Evolutionary conservation across 768 basidiomycete species (phyloP).

Genomic region (Suillus lakei): DNA sequence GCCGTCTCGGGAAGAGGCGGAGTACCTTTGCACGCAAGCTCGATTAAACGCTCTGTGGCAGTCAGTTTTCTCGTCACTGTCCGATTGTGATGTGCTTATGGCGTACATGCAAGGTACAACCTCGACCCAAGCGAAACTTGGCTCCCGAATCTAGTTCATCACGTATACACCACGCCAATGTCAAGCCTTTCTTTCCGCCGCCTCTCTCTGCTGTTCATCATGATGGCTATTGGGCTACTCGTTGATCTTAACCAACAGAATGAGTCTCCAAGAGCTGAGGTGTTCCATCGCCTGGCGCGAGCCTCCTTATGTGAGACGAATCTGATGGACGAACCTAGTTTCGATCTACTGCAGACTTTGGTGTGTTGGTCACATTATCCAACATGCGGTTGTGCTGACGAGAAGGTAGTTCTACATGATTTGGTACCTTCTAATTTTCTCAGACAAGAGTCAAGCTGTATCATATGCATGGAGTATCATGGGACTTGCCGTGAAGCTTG

Average conservation of each 20-base stretch:
- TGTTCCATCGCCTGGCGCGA: slow-evolving; percentile 68
- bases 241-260: slow-evolving; percentile 64
- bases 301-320: slow-evolving; percentile 75
- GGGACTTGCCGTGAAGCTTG: slow-evolving; percentile 75
- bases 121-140: slow-evolving; percentile 73
- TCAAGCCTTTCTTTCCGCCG: slow-evolving; percentile 67
- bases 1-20: slow-evolving; percentile 62
- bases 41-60: slow-evolving; percentile 75
- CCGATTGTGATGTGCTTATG: slow-evolving; percentile 1
- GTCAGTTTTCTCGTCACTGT: slow-evolving; percentile 44
- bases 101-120: slow-evolving; percentile 53
- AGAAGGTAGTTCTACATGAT: slow-evolving; percentile 68
- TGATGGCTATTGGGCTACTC: slow-evolving; percentile 72
- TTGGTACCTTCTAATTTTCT: slow-evolving; percentile 76
- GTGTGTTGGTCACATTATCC: slow-evolving; percentile 39
- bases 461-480: slow-evolving; percentile 79
- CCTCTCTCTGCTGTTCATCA: slow-evolving; percentile 69
- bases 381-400: slow-evolving; percentile 35
- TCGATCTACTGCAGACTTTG: slow-evolving; percentile 71
- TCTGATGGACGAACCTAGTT: slow-evolving; percentile 75
- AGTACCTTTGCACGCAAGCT: slow-evolving; percentile 64
- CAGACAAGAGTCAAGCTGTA: slow-evolving; percentile 72
- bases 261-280: slow-evolving; percentile 61
- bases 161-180: slow-evolving; percentile 65
- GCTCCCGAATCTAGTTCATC: slow-evolving; percentile 69